Conservation (phyloP, 169 alveolate genomes). For the Neospora caninum region DNA sequence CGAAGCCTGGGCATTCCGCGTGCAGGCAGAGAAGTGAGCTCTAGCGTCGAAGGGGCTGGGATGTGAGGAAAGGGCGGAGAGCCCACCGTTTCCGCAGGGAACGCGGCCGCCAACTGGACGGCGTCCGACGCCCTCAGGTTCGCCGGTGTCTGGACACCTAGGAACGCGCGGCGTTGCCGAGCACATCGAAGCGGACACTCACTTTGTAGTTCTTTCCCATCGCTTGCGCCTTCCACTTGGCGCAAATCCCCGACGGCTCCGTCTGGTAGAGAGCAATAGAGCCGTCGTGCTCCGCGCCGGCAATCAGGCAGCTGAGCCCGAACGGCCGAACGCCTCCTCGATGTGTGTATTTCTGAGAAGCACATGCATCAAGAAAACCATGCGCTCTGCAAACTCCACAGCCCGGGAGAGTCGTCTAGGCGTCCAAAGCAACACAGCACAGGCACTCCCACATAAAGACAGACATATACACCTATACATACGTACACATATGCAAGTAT, state of each 20-base stretch:
- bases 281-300: constrained; percentile 83
- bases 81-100: too few relatives aligned
- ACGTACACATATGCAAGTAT: not conserved
- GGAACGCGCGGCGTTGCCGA: too few relatives aligned
- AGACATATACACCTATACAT: not conserved
- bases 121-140: too few relatives aligned
- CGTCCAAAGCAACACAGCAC: not conserved
- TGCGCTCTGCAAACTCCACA: not conserved
- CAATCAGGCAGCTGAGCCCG: constrained; percentile 96
- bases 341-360: constrained; percentile 91
- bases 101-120: too few relatives aligned
- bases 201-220: constrained; percentile 96
- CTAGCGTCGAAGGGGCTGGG: too few relatives aligned
- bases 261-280: constrained; percentile 88
- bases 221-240: constrained; percentile 97
- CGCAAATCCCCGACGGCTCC: constrained; percentile 98
- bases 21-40: too few relatives aligned
- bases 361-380: not conserved
- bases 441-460: too few relatives aligned
- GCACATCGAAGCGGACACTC: not conserved
- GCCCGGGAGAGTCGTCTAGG: not conserved
- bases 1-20: too few relatives aligned
- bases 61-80: too few relatives aligned
- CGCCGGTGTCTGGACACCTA: too few relatives aligned
- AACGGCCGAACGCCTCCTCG: constrained; percentile 99